These are phyloP conservation scores for Oropetium thomaeum DNA, from an alignment of 176 grass and related monocot genomes.

Conservation along the genomic window DNA sequence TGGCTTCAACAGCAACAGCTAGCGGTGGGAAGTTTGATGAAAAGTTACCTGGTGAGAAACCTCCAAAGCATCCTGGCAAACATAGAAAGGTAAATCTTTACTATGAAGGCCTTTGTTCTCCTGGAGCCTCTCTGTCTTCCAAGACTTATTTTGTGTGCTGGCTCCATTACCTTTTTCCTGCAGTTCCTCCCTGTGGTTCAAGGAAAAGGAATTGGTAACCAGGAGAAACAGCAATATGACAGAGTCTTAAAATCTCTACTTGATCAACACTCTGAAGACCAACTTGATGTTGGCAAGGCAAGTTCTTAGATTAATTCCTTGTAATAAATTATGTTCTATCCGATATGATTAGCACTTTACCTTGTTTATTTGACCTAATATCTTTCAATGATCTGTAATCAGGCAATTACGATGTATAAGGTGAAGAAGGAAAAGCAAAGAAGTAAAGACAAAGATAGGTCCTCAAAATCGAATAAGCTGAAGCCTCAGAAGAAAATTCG, in stretches of 20 bases:
- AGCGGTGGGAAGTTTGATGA: slow-evolving; percentile 92
- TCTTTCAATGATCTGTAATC: not conserved
- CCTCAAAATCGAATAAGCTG: slow-evolving; percentile 42
- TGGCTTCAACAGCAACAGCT: slow-evolving; percentile 84
- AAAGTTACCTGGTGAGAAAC: slow-evolving; percentile 85
- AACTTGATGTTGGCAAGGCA: slow-evolving; percentile 71
- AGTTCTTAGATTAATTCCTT: slow-evolving; percentile 15
- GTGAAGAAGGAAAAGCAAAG: slow-evolving; percentile 77
- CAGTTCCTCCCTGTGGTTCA: slow-evolving; percentile 66
- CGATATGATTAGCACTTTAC: not conserved
- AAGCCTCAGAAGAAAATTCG: slow-evolving; percentile 54
- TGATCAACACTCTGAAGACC: slow-evolving; percentile 46
- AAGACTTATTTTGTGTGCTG: not conserved
- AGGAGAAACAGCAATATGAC: slow-evolving; percentile 58
- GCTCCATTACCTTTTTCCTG: not conserved
- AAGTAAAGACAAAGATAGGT: slow-evolving; percentile 42
- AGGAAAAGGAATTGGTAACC: slow-evolving; percentile 63
- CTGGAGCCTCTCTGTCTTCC: not conserved
- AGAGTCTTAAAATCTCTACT: slow-evolving; percentile 59
- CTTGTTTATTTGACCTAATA: slow-evolving; percentile 13
- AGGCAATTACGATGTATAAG: slow-evolving; percentile 79
- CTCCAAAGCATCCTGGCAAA: slow-evolving; percentile 82
- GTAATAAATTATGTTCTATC: not conserved
- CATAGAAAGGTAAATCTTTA: slow-evolving; percentile 59
- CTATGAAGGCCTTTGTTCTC: not conserved